phyloP scores from a whole-genome alignment of 441 rosid species.

The Pelargonium cotyledonis region DNA sequence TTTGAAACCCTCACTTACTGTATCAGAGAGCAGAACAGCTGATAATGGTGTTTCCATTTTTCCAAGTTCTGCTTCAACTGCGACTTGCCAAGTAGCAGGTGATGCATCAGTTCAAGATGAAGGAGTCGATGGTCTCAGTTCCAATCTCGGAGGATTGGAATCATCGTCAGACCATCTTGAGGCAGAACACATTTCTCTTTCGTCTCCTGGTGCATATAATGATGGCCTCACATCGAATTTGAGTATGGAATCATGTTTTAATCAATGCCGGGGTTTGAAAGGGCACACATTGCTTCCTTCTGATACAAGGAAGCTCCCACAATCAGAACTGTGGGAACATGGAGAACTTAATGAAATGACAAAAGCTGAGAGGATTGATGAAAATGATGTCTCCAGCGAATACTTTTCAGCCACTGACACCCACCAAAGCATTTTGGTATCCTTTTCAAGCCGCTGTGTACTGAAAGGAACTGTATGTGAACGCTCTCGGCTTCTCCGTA shows the following conservation, averaged over 20 bases:
- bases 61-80: constrained; percentile 28
- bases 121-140: constrained; percentile 19
- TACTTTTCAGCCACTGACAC: constrained; percentile 91
- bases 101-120: constrained; percentile 36
- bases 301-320: constrained; percentile 24
- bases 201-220: constrained; percentile 25
- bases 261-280: constrained; percentile 31
- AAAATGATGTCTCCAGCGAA: constrained; percentile 36
- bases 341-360: constrained; percentile 30
- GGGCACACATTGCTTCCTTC: constrained; percentile 18
- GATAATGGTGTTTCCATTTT: constrained; percentile 22
- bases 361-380: constrained; percentile 39
- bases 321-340: constrained; percentile 31
- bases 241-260: constrained; percentile 26
- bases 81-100: constrained; percentile 20
- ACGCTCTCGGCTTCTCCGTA: constrained; percentile 86
- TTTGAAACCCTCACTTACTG: constrained; percentile 59
- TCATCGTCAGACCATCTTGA: constrained; percentile 24
- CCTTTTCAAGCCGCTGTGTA: constrained; percentile 85
- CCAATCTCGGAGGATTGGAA: constrained; percentile 35
- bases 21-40: constrained; percentile 55
- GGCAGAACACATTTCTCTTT: constrained; percentile 18
- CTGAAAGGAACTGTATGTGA: constrained; percentile 97
- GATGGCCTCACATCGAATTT: constrained; percentile 26
- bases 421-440: constrained; percentile 95